A percentile compares a stretch with the other conserved stretches of the same genome.
phyloP scores from a whole-genome alignment of 352 stramenopile species.

The Phytophthora agathidicida region DNA sequence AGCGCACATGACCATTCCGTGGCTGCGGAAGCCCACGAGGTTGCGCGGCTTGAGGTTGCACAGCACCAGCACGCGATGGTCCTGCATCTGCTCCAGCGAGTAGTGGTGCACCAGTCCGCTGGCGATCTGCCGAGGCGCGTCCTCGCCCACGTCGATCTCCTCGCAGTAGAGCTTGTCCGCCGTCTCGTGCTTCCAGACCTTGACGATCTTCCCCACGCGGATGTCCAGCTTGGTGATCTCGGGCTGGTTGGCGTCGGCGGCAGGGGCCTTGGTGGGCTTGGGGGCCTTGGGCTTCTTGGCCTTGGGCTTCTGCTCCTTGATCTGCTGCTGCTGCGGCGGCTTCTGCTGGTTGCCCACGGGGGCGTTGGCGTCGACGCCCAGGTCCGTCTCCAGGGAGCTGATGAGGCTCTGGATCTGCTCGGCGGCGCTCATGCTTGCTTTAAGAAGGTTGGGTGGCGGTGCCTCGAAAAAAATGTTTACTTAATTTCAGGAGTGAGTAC shows the following conservation, averaged over 20 bases:
- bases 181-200: slow-evolving; percentile 92
- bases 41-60: slow-evolving; percentile 93
- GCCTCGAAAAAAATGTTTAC: too few species aligned
- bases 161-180: slow-evolving; percentile 94
- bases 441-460: too few species aligned
- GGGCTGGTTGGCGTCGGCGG: slow-evolving; percentile 60
- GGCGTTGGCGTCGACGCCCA: slow-evolving; percentile 76
- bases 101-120: slow-evolving; percentile 89
- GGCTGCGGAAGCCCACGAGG: slow-evolving; percentile 90
- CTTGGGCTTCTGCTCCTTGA: slow-evolving; percentile 42
- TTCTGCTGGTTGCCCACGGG: slow-evolving; percentile 39
- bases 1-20: slow-evolving; percentile 93
- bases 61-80: slow-evolving; percentile 84
- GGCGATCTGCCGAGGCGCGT: slow-evolving; percentile 85
- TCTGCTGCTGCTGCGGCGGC: slow-evolving; percentile 42
- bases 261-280: slow-evolving; percentile 50
- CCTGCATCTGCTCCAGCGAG: slow-evolving; percentile 88
- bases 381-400: slow-evolving; percentile 67
- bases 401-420: slow-evolving; percentile 80
- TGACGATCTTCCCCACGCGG: slow-evolving; percentile 91
- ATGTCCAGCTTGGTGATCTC: slow-evolving; percentile 94
- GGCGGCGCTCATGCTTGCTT: slow-evolving; percentile 36
- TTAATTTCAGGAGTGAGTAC: too few species aligned
- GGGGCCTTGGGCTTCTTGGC: slow-evolving; percentile 52
- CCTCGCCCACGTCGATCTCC: slow-evolving; percentile 92